phyloP scores from a whole-genome alignment of 1,284 basidiomycete species.

The Trichosporon inkin region DNA sequence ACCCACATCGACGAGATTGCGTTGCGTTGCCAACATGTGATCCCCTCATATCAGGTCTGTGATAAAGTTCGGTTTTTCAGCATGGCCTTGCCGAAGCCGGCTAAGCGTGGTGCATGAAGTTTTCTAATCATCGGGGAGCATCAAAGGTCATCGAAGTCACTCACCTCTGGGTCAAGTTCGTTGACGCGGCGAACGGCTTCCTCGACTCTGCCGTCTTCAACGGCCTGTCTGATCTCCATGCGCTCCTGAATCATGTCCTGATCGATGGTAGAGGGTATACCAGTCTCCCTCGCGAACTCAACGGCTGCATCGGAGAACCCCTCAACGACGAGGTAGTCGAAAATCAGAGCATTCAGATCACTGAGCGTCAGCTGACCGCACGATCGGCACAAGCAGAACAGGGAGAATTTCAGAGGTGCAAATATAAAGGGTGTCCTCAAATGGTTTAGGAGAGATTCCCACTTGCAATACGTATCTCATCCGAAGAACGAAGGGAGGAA shows the following conservation, averaged over 20 bases:
- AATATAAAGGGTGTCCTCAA: conserved; percentile 53
- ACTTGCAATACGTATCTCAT: conserved; percentile 55
- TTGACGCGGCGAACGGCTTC: conserved; percentile 91
- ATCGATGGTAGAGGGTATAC: conserved; percentile 64
- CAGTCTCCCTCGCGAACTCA: conserved; percentile 85
- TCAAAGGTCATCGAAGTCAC: conserved; percentile 43
- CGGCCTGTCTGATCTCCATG: conserved; percentile 87
- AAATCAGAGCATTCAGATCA: conserved; percentile 90
- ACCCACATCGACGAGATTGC: too few species aligned
- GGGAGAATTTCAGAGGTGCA: conserved; percentile 51
- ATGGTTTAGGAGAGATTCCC: conserved; percentile 60
- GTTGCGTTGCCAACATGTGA: conserved; percentile 17
- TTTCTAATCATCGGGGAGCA: conserved; percentile 69
- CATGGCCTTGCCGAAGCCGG: conserved; percentile 53
- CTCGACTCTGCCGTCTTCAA: conserved; percentile 90
- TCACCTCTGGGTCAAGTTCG: conserved; percentile 93
- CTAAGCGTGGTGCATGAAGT: conserved; percentile 99
- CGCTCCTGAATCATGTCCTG: conserved; percentile 88
- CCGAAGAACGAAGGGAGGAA: conserved; percentile 33
- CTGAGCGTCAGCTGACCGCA: conserved; percentile 51
- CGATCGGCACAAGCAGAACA: background rate
- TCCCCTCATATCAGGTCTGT: conserved; percentile 54
- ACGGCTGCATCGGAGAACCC: conserved; percentile 95
- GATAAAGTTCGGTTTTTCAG: conserved; percentile 46
- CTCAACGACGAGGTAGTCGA: conserved; percentile 97